Conservation (phyloP, 257 asterid genomes). For the Solanum commersonii region DNA sequence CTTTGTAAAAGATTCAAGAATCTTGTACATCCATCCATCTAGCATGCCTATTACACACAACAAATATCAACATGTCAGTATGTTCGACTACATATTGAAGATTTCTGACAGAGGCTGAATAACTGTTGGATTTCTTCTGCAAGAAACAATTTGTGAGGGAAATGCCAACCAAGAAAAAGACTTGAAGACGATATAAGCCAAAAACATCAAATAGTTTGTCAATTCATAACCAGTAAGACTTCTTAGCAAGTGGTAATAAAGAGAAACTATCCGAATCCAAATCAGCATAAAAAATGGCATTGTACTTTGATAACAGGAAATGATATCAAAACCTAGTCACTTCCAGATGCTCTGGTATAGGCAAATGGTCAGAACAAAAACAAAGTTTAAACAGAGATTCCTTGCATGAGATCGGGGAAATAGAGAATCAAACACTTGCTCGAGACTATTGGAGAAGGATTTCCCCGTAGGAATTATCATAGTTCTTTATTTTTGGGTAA, state of each 20-base stretch:
- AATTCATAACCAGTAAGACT: neutral
- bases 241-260: neutral
- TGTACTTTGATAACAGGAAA: neutral
- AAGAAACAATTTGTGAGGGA: neutral
- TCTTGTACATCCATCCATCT: slow-evolving; percentile 86
- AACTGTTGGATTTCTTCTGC: neutral
- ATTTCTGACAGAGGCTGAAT: neutral
- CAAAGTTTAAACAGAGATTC: neutral
- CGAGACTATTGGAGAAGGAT: neutral
- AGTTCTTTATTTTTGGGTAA: neutral
- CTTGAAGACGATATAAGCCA: neutral
- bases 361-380: neutral
- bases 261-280: neutral
- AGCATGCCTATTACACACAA: slow-evolving; percentile 60
- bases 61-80: neutral
- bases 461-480: neutral
- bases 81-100: neutral
- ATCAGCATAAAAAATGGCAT: neutral
- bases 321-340: neutral
- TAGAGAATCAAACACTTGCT: neutral
- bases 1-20: slow-evolving; percentile 55
- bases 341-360: neutral
- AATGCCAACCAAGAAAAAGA: neutral
- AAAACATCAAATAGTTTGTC: neutral
- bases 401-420: neutral